Conservation (phyloP, 1,284 basidiomycete genomes). For the Coriolopsis trogii region DNA sequence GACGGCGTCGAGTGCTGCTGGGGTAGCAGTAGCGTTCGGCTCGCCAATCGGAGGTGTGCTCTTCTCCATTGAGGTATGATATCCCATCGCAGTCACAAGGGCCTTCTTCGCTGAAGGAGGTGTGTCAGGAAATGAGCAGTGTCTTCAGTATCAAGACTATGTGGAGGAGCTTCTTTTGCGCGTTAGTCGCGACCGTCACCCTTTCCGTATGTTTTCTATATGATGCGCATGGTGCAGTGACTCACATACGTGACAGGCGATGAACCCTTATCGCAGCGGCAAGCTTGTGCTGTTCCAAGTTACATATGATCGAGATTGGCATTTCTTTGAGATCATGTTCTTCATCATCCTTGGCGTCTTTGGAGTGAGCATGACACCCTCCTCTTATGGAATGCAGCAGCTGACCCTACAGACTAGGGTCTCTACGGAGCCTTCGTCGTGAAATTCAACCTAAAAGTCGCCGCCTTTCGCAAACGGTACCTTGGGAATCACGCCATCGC, state of each 20-base stretch:
- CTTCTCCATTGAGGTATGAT: slow-evolving; percentile 80
- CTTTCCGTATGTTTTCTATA: slow-evolving; percentile 74
- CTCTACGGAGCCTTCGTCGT: slow-evolving; percentile 97
- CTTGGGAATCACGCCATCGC: slow-evolving; percentile 83
- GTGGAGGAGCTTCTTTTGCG: slow-evolving; percentile 98
- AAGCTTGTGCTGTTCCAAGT: slow-evolving; percentile 95
- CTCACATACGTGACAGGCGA: slow-evolving; percentile 37
- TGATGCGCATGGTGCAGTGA: background rate
- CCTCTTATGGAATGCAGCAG: background rate
- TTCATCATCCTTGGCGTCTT: slow-evolving; percentile 95
- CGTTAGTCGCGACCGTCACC: slow-evolving; percentile 94
- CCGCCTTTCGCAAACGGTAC: slow-evolving; percentile 91
- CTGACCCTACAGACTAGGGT: slow-evolving; percentile 56
- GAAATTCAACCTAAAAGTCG: slow-evolving; percentile 96
- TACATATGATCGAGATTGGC: slow-evolving; percentile 97
- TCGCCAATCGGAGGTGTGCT: slow-evolving; percentile 97
- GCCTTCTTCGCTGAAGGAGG: background rate
- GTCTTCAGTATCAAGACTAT: slow-evolving; percentile 97
- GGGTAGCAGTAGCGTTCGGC: slow-evolving; percentile 96
- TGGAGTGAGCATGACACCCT: slow-evolving; percentile 63
- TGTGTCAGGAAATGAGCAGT: slow-evolving; percentile 91
- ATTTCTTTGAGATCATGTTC: slow-evolving; percentile 98
- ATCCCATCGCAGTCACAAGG: background rate
- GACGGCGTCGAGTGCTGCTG: slow-evolving; percentile 95
- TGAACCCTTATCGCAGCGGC: slow-evolving; percentile 98